Conservation (phyloP, 108 stramenopile genomes). For the Schizochytrium sp. region DNA sequence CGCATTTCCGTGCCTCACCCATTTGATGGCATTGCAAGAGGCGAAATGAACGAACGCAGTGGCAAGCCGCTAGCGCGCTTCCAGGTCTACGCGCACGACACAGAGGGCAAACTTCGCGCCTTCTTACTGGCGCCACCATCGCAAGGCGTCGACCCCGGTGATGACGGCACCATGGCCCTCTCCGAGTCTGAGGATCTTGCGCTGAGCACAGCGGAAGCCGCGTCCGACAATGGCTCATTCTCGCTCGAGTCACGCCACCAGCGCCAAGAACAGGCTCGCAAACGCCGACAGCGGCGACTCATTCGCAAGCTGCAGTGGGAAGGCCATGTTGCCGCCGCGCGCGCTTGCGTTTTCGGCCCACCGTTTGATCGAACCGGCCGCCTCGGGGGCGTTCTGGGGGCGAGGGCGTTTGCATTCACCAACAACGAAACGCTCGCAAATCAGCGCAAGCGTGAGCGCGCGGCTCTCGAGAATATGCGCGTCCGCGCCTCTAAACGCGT, state of each 20-base stretch:
- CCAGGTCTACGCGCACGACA: neutral
- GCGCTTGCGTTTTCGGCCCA: neutral
- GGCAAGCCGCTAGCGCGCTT: neutral
- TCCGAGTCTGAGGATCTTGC: neutral
- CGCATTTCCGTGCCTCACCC: neutral
- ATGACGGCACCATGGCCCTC: neutral
- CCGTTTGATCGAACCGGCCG: neutral
- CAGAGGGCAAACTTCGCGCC: neutral
- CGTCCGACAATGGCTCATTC: neutral
- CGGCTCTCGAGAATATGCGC: neutral
- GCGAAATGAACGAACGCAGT: neutral
- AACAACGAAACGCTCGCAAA: neutral
- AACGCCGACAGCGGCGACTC: neutral
- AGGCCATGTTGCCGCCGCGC: neutral
- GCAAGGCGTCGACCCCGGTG: neutral
- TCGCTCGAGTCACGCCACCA: neutral
- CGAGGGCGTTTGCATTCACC: neutral
- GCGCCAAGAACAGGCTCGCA: neutral
- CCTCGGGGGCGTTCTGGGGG: neutral
- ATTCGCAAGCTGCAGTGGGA: constrained; percentile 9
- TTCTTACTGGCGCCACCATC: neutral
- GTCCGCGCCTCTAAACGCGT: neutral
- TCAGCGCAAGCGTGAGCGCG: neutral
- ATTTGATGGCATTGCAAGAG: neutral
- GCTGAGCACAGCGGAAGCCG: neutral